A percentile compares a stretch with the other conserved stretches of the same genome.
Evolutionary conservation across 345 rosid species (phyloP).

Genomic region (Euphorbia lathyris): DNA sequence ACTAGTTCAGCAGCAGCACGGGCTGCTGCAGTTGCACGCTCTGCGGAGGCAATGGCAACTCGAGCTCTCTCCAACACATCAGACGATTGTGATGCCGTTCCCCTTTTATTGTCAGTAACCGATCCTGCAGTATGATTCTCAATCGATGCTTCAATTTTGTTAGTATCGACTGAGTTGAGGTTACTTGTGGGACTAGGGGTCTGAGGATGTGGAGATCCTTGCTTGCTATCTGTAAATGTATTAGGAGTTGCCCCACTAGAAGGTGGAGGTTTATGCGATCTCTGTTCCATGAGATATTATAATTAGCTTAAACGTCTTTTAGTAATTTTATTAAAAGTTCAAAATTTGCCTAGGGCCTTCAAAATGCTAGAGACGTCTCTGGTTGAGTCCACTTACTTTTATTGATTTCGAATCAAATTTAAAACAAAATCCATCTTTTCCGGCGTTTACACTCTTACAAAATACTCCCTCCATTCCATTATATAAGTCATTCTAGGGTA

Average conservation of each 20-base stretch:
- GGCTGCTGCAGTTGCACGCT: constrained; percentile 76
- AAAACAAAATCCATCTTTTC: no score
- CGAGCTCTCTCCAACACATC: constrained; percentile 76
- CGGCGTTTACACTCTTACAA: no score
- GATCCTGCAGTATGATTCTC: constrained; percentile 19
- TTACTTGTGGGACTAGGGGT: constrained; percentile 26
- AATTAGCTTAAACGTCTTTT: no score
- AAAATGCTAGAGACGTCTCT: no score
- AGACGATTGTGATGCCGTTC: constrained; percentile 33
- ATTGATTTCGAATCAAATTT: no score
- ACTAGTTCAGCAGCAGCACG: constrained; percentile 84
- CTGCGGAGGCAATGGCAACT: constrained; percentile 80
- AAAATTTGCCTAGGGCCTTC: no score
- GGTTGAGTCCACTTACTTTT: no score
- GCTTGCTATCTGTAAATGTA: constrained; percentile 22
- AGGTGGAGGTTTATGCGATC: constrained; percentile 29
- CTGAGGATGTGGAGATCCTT: constrained; percentile 33
- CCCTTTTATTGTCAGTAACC: constrained; percentile 26
- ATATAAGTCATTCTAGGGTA: no score
- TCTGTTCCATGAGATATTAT: constrained; percentile 30
- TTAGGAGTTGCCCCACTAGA: constrained; percentile 37
- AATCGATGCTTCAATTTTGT: constrained; percentile 36
- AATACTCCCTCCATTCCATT: no score
- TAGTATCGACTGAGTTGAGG: constrained; percentile 12
- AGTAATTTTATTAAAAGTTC: no score